Conservation (phyloP, 495 filamentous ascomycete genomes). For the Lasiosphaeria miniovina region DNA sequence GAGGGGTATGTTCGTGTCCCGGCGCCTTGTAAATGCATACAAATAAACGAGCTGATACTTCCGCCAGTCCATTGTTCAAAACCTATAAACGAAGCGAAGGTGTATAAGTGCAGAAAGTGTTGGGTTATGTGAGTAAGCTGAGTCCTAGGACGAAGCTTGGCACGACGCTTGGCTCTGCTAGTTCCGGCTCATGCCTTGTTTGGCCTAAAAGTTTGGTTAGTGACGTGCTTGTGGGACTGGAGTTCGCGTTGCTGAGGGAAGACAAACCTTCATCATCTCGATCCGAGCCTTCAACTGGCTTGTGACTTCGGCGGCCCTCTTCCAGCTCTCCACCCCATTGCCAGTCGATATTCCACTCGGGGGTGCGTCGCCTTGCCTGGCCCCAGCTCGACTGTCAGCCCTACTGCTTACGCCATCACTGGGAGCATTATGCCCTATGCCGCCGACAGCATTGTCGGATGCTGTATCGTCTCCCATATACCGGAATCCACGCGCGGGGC, state of each 20-base stretch:
- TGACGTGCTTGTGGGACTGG: not conserved
- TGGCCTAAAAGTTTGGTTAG: constrained; percentile 12
- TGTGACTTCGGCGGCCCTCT: constrained; percentile 96
- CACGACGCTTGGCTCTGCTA: not conserved
- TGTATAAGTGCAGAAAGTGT: not conserved
- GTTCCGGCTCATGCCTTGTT: constrained; percentile 13
- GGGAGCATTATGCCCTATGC: constrained; percentile 25
- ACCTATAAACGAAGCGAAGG: not conserved
- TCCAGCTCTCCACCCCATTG: constrained; percentile 86
- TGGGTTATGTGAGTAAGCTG: not conserved
- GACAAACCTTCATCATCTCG: constrained; percentile 65
- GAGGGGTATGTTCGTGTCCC: constrained; percentile 20
- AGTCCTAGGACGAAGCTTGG: not conserved
- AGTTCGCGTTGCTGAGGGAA: not conserved
- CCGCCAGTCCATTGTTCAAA: not conserved
- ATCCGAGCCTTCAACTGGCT: constrained; percentile 95
- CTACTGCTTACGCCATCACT: constrained; percentile 34
- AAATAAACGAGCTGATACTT: constrained; percentile 5
- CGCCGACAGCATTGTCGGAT: constrained; percentile 21
- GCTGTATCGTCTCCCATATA: constrained; percentile 28
- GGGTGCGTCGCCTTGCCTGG: constrained; percentile 32
- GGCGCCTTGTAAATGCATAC: constrained; percentile 26
- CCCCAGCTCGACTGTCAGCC: constrained; percentile 44
- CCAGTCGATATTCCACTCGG: constrained; percentile 39
- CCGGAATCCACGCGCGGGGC: constrained; percentile 48